phyloP scores from a whole-genome alignment of 805 yeast genomes.

The Candida nemodendra region DNA sequence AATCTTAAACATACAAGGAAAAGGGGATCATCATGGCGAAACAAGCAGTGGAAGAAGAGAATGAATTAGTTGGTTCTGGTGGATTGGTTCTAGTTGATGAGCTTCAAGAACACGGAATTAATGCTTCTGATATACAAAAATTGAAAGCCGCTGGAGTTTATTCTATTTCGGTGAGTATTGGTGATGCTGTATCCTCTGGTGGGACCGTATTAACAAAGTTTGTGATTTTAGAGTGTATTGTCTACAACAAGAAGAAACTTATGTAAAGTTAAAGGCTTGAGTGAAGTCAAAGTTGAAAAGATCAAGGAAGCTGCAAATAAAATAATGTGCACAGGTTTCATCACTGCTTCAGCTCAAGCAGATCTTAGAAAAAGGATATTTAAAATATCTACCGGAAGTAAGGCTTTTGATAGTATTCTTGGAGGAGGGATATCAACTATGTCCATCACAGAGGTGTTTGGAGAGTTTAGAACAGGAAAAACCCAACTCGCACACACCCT shows the following conservation, averaged over 20 bases:
- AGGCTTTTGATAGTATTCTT: conserved; percentile 61
- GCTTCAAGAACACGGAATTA: conserved; percentile 65
- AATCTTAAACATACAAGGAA: no score
- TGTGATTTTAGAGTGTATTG: conserved; percentile 40
- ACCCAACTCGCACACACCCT: conserved; percentile 80
- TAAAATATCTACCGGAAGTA: conserved; percentile 68
- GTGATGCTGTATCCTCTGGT: no score
- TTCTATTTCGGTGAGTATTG: conserved; percentile 59
- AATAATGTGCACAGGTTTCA: conserved; percentile 63
- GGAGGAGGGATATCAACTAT: conserved; percentile 81
- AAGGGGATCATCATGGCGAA: background rate
- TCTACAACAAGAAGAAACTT: conserved; percentile 66
- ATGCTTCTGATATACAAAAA: conserved; percentile 68
- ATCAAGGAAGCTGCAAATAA: conserved; percentile 72
- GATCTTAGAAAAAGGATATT: conserved; percentile 62
- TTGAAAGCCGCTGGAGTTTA: conserved; percentile 65
- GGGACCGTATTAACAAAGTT: conserved; percentile 22
- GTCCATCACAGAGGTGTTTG: conserved; percentile 76
- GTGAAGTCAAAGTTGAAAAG: conserved; percentile 76
- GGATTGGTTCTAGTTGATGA: conserved; percentile 44
- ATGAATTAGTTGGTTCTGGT: conserved; percentile 24
- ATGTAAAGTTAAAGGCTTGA: conserved; percentile 64
- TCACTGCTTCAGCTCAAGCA: conserved; percentile 70
- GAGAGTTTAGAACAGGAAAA: conserved; percentile 79
- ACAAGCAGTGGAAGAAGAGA: conserved; percentile 9